Evolutionary conservation across 2,329 filamentous ascomycete genomes (phyloP), one percentile per base, ranked within the genome.

Genomic region (Massarina eburnea): DNA sequence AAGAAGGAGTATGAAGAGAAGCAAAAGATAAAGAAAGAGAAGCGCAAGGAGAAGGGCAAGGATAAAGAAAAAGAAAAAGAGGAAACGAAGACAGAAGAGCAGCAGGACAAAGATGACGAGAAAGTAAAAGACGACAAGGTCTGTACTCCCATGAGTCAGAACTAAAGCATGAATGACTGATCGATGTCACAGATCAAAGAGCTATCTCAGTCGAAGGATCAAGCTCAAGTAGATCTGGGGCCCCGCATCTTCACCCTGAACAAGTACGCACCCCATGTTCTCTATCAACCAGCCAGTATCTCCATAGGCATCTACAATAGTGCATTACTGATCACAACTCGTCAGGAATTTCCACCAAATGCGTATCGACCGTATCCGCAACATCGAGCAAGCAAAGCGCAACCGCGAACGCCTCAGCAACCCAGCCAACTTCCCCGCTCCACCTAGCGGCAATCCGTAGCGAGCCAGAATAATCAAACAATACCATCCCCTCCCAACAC

Each of bases 211-310:
- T 71, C 78, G 4, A 67, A 64, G 42, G 73, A 73, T 17, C 62
- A 70, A 26, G 56, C 73, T 18, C 68, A 72, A 27, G 49, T 70
- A 15, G 84, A 88, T 49, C 83, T 88, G 49, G 84, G 86, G 45
- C 86, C 89, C 17, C 82, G 92, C 33, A 80, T 95, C 2, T 99
- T 94, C 72, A 82, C 87, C 55, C 76, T 96, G 47, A 88, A 92
- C 64, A 91, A 85, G 88, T 92, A 72, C 34, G 55, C 38, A 8
- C 12, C 18, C n/a, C 41, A 8, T 8, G 29, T 36, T 30, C 19
- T 26, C 20, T 26, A 36, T 12, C 20, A 20, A 17, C 32, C 15
- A 33, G 19, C 8, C 39, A 22, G 12, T 14, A 26, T 19, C 15
- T 26, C 15, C 9, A 30, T 17, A n/a, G n/a, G n/a, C n/a, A n/a